Evolutionary conservation across 345 rosid genomes (phyloP), one percentile per base, ranked within the genome.

Genomic region (Pelargonium nanum): DNA sequence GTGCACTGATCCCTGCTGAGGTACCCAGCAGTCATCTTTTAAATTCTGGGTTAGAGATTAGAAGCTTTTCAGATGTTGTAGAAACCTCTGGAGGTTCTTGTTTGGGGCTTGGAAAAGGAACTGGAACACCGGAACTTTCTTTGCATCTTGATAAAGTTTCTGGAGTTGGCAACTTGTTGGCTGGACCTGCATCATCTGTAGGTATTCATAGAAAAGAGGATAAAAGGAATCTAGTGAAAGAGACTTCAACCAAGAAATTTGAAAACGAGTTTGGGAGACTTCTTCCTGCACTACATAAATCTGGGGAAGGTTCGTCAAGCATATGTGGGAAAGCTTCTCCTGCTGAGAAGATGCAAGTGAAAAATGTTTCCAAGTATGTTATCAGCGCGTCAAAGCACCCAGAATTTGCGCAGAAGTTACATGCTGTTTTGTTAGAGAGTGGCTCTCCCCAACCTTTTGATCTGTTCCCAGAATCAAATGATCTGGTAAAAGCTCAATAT

Each of bases 391-490:
- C 97, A 20, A 91, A 85, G 78, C 74, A 91, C 75, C 94, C 96
- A 44, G 94, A 85, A 55, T 88, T 91, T 74, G 94, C 97, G 6
- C 89, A 84, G 81, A 88, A 91, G 69, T 72, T 91, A 64, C 97
- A 84, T 65, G 94, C 94, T 55, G 89, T 91, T 69, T 75, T 85
- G 81, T 74, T 81, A 68, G 96, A 88, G 72, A 85, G 96, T 77
- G 97, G 91, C 59, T 89, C 91, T 64, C 77, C 97, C 22, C 97
- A 94, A 64, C 94, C 97, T 45, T 72, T 88, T 45, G 89, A 84
- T 81, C 82, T 88, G 74, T 88, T 88, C 75, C 59, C 70, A 50
- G 84, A 80, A 72, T 73, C 79, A 45, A 79, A 85, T 58, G 73
- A 81, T 40, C 81, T 68, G 40, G 82, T 78, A 54, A 50, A 71